Percentiles rank a stretch among this genome's conserved stretches.
Conservation (phyloP, 2,329 filamentous ascomycete species). For the Exophiala mesophila region DNA sequence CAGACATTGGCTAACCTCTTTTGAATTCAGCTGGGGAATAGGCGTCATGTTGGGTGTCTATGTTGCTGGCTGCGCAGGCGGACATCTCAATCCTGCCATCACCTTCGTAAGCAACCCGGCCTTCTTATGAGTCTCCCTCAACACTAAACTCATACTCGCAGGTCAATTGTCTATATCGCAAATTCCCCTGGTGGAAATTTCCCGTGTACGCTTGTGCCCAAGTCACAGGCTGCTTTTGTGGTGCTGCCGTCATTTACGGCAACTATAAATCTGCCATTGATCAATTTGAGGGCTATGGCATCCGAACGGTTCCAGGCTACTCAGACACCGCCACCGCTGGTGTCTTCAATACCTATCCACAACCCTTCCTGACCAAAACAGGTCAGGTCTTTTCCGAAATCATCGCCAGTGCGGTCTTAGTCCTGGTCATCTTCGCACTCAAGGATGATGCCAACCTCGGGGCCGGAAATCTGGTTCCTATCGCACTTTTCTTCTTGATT, state of each 20-base stretch:
- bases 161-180: slow-evolving; percentile 56
- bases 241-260: slow-evolving; percentile 49
- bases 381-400: slow-evolving; percentile 63
- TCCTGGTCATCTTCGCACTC: slow-evolving; percentile 62
- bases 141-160: not conserved
- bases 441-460: slow-evolving; percentile 50
- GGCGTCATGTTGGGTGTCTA: slow-evolving; percentile 62
- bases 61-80: slow-evolving; percentile 50
- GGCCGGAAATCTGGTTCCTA: slow-evolving; percentile 49
- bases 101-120: slow-evolving; percentile 41
- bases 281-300: slow-evolving; percentile 49
- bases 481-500: slow-evolving; percentile 61
- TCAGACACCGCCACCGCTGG: slow-evolving; percentile 55
- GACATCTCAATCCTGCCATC: slow-evolving; percentile 61
- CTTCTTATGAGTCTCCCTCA: not conserved
- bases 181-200: slow-evolving; percentile 57
- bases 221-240: slow-evolving; percentile 57
- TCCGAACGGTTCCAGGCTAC: slow-evolving; percentile 54
- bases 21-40: slow-evolving; percentile 40
- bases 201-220: slow-evolving; percentile 59
- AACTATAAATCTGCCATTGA: slow-evolving; percentile 58
- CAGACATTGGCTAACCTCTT: not conserved
- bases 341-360: slow-evolving; percentile 64
- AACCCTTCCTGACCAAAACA: slow-evolving; percentile 55
- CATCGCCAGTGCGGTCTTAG: slow-evolving; percentile 55